Base-by-base conservation (phyloP, 305 asterid genomes). In the Fraxinus xanthoxyloides region DNA sequence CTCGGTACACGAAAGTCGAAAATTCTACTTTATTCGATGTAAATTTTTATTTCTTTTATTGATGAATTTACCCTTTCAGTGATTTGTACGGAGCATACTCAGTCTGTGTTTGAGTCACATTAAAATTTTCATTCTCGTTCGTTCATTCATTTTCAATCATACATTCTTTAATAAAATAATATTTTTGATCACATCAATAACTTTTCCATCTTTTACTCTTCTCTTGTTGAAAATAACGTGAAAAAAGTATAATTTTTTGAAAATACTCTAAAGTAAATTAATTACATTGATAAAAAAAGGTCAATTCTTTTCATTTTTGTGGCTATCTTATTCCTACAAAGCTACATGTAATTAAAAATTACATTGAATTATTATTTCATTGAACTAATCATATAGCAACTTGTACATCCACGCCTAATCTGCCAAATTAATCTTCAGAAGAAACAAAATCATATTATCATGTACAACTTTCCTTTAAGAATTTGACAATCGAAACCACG, bases 361-460 rank as follows among this genome's bases (percentile, higher is more conserved):
- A 63, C n/a, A n/a, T n/a, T n/a, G n/a, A n/a, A n/a, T n/a, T 24
- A 36, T 65, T 21, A 26, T 12, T 67, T 78, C n/a, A 59, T 75
- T 74, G 61, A 59, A 51, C 77, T 46, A 78, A 80, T 77, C 83
- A 84, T 51, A 48, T 70, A 79, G 4, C 35, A 75, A 74, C 51
- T 74, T 31, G 6, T 3, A 23, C 34, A 24, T 63, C 75, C 31
- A 63, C 24, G 72, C 12, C 72, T 63, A 63, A 77, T 12, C 38
- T 7, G 21, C 84, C 84, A 82, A 84, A 83, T 65, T 76, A 83
- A 81, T 34, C 56, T 80, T 76, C 74, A 81, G 72, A 75, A 72
- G 4, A 40, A 72, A 31, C 67, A 43, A 72, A 21, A 40, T 70
- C 26, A 80, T 0, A 43, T 13, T 43, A 1, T 43, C 54, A 3